Evolutionary conservation across 768 basidiomycete genomes (phyloP).

Genomic region (Rubroboletus pulcherrimus): DNA sequence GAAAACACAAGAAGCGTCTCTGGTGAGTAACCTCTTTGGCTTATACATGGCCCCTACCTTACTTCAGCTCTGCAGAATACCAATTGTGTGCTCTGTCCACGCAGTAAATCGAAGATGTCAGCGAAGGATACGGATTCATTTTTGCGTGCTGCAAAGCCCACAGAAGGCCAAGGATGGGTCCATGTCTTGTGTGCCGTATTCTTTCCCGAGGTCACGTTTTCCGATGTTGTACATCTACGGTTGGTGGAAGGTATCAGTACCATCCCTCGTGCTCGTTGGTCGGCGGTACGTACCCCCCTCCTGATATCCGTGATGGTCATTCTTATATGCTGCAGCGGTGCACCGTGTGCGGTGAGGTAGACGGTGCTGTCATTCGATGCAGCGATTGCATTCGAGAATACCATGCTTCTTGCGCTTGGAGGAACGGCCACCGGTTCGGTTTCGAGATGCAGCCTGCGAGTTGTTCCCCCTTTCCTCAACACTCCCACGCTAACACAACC

Average conservation of each 20-base stretch:
- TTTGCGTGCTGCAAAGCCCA: slow-evolving; percentile 79
- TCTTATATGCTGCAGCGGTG: slow-evolving; percentile 53
- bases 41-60: background rate
- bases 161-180: slow-evolving; percentile 90
- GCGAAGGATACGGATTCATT: slow-evolving; percentile 57
- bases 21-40: slow-evolving; percentile 45
- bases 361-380: slow-evolving; percentile 83
- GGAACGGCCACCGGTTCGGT: slow-evolving; percentile 76
- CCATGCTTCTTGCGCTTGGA: slow-evolving; percentile 92
- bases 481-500: background rate
- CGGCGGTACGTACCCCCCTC: slow-evolving; percentile 48
- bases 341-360: slow-evolving; percentile 61
- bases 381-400: slow-evolving; percentile 76
- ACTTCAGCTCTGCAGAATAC: slow-evolving; percentile 48
- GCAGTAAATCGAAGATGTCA: slow-evolving; percentile 32
- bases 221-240: slow-evolving; percentile 67
- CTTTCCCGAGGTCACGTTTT: slow-evolving; percentile 78
- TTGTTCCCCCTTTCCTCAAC: background rate
- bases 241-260: slow-evolving; percentile 84
- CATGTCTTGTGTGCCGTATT: slow-evolving; percentile 90
- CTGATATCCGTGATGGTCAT: background rate
- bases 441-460: slow-evolving; percentile 87
- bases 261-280: slow-evolving; percentile 69
- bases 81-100: slow-evolving; percentile 85
- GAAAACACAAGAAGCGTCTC: slow-evolving; percentile 73